Base-by-base conservation (phyloP, 139 green algal genomes). In the Trebouxia sp. region DNA sequence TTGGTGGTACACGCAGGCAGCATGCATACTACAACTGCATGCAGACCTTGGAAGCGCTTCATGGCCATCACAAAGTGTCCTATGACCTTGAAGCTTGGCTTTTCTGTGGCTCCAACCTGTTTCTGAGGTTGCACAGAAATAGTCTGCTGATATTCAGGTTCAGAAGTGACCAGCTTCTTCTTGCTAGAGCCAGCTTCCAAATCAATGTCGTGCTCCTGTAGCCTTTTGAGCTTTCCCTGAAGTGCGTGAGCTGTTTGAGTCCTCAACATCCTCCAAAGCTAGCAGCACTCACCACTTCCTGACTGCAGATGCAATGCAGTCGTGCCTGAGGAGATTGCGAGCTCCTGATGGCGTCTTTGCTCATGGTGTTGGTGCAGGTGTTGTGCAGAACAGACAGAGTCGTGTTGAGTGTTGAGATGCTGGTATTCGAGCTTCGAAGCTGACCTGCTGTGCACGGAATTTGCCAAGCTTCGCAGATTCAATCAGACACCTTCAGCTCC, bases 61-160 rank as follows among this genome's bases (percentile, higher is more conserved):
- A 92, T 92, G 12, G 88, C 88, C 65, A 92, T 80, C 2, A 92
- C 82, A 9, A 92, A 45, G 62, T 85, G 67, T 7, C 65, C 82
- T 6, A 89, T 43, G 11, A 83, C 70, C 51, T 89, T 91, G 51
- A 92, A 92, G 17, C 53, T 79, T 30, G 62, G 62, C 32, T 72
- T 37, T 30, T 47, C 12, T 6, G 28, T 26, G 30, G 39, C 24
- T 38, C 14, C 30, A 32, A 22, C 45, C 5, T 39, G 43, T 1
- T 43, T 37, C 35, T 66, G 62, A 69, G 75, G 53, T 43, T 51
- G 79, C 81, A 5, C 35, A 39, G 24, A 39, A 37, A 41, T 56
- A 1, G 38, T 50, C 58, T 69, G 28, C 47, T 80, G 35, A 51
- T 47, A 22, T 5, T 30, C 22, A 56, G 69, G n/a, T n/a, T 22